A percentile compares a stretch with the other conserved stretches of the same genome.
phyloP scores from a whole-genome alignment of 1,284 basidiomycete genomes.

The Marasmius tenuissimus region DNA sequence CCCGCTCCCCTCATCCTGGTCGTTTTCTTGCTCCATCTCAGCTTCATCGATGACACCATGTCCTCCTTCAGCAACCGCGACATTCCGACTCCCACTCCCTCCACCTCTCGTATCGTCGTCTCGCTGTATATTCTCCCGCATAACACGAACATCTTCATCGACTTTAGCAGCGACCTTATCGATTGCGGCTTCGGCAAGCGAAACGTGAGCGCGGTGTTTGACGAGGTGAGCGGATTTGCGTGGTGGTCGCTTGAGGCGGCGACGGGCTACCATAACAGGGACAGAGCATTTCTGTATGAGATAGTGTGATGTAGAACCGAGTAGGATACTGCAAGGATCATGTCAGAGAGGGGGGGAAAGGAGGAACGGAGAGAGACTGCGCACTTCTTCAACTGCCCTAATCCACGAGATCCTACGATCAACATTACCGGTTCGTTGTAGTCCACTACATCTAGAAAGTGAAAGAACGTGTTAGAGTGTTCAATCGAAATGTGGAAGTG shows the following conservation, averaged over 20 bases:
- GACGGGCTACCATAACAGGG: slow-evolving; percentile 89
- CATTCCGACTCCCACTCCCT: slow-evolving; percentile 17
- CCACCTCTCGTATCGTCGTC: slow-evolving; percentile 54
- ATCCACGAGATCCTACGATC: slow-evolving; percentile 92
- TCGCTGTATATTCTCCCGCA: slow-evolving; percentile 68
- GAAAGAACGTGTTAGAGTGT: background rate
- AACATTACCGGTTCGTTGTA: slow-evolving; percentile 90
- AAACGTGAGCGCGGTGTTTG: slow-evolving; percentile 68
- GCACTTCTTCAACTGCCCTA: slow-evolving; percentile 88
- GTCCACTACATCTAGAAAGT: slow-evolving; percentile 78
- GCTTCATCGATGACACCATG: slow-evolving; percentile 29
- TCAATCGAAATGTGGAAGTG: background rate
- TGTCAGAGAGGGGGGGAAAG: background rate
- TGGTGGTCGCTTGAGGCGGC: slow-evolving; percentile 76
- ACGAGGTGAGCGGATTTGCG: slow-evolving; percentile 64
- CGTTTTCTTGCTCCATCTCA: slow-evolving; percentile 32
- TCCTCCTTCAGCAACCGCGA: slow-evolving; percentile 16
- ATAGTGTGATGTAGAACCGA: slow-evolving; percentile 97
- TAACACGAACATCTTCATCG: slow-evolving; percentile 68
- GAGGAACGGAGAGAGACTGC: slow-evolving; percentile 21
- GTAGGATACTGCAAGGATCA: slow-evolving; percentile 66
- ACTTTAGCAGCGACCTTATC: slow-evolving; percentile 77
- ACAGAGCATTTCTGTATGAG: slow-evolving; percentile 92
- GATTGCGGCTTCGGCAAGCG: slow-evolving; percentile 85
- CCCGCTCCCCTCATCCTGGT: background rate